Conservation (phyloP, 805 yeast species). For the Metschnikowia aberdeeniae region DNA sequence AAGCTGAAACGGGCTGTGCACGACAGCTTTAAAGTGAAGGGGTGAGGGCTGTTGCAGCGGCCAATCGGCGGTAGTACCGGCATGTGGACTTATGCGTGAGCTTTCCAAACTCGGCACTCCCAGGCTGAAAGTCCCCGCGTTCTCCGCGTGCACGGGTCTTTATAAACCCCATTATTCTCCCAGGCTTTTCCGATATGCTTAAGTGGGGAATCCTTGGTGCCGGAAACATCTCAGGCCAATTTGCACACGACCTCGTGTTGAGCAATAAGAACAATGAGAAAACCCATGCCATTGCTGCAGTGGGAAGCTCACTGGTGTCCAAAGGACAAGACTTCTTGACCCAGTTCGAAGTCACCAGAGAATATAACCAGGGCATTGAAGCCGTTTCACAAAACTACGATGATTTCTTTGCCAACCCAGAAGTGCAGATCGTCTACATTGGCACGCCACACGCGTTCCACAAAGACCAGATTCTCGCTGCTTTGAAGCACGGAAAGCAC, state of each 20-base stretch:
- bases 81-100: background rate
- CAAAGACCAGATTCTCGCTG: constrained; percentile 40
- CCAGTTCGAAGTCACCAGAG: constrained; percentile 14
- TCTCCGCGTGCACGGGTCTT: background rate
- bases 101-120: background rate
- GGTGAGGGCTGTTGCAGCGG: too few species aligned
- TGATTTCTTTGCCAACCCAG: constrained; percentile 39
- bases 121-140: background rate
- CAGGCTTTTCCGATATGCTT: constrained; percentile 7
- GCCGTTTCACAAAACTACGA: constrained; percentile 34
- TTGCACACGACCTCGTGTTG: constrained; percentile 36
- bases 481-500: constrained; percentile 44
- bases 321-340: constrained; percentile 35
- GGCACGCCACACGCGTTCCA: constrained; percentile 55
- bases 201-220: constrained; percentile 51
- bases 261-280: constrained; percentile 20
- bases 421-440: constrained; percentile 48
- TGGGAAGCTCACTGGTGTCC: constrained; percentile 35
- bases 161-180: background rate
- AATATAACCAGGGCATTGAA: constrained; percentile 23
- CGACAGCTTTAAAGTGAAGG: too few species aligned
- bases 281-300: constrained; percentile 32
- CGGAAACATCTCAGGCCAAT: constrained; percentile 45
- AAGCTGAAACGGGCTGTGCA: too few species aligned
- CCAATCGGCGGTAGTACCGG: too few species aligned